phyloP scores from a whole-genome alignment of 371 early-diverging fungal species.

The Smittium mucronatum region DNA sequence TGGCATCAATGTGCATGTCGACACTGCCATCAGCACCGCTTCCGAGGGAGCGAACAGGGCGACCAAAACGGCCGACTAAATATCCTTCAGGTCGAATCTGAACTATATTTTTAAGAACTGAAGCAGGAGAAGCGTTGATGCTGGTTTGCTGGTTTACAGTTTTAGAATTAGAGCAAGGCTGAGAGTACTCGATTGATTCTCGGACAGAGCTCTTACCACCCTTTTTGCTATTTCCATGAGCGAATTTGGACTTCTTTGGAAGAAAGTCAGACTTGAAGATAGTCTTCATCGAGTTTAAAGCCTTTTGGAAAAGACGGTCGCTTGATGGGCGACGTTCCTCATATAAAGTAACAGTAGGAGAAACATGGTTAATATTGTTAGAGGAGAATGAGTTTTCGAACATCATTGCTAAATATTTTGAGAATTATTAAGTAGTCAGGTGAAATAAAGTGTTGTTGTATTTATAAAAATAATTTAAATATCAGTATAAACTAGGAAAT shows the following conservation, averaged over 20 bases:
- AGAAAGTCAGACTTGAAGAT: background rate
- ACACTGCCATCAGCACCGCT: conserved; percentile 33
- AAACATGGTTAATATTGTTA: background rate
- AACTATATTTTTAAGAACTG: background rate
- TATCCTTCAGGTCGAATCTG: background rate
- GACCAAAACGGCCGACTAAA: conserved; percentile 12
- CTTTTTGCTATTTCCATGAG: background rate
- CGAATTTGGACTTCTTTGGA: background rate
- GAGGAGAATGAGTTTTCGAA: background rate
- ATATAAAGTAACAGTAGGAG: background rate
- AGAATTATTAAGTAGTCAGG: too few species aligned
- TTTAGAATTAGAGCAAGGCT: background rate
- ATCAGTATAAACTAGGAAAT: too few species aligned
- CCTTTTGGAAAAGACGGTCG: background rate
- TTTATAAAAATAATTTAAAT: too few species aligned
- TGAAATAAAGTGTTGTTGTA: too few species aligned
- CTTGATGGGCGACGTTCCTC: background rate
- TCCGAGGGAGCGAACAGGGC: conserved; percentile 24
- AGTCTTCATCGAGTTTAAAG: background rate
- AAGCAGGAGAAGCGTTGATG: background rate
- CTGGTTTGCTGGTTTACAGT: background rate
- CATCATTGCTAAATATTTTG: too few species aligned
- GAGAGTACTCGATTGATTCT: background rate
- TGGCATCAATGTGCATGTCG: conserved; percentile 29
- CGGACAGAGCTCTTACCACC: background rate